phyloP scores from a whole-genome alignment of 495 filamentous ascomycete genomes.

The Halenospora varia region DNA sequence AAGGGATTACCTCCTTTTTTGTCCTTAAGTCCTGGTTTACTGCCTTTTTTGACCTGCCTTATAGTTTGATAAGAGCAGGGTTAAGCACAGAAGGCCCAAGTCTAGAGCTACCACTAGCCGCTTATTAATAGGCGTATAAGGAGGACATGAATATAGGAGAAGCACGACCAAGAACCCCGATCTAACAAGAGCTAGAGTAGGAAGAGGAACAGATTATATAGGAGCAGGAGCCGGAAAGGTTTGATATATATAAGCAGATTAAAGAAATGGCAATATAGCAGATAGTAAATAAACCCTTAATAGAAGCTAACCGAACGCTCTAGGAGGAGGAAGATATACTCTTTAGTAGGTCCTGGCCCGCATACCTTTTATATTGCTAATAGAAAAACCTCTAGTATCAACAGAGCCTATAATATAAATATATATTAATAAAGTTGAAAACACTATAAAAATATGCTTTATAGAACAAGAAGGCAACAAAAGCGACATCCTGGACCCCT shows the following conservation, averaged over 20 bases:
- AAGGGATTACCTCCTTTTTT: slow-evolving; percentile 14
- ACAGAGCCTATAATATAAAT: neutral
- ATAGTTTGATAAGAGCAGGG: neutral
- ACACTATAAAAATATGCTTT: slow-evolving; percentile 4
- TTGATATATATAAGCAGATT: slow-evolving; percentile 1
- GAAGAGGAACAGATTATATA: neutral
- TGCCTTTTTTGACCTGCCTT: neutral
- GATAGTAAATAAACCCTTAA: neutral
- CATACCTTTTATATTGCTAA: neutral
- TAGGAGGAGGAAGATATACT: neutral
- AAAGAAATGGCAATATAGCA: slow-evolving; percentile 3
- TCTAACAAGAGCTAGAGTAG: neutral
- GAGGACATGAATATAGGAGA: neutral
- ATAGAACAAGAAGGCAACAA: neutral
- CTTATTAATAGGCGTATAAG: neutral
- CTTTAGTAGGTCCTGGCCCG: slow-evolving; percentile 1
- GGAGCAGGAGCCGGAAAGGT: neutral
- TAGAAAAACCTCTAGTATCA: neutral
- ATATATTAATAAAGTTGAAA: neutral
- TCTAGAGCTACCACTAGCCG: neutral
- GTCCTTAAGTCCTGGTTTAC: slow-evolving; percentile 13
- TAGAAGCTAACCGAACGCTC: neutral
- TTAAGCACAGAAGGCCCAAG: neutral
- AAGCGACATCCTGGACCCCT: slow-evolving; percentile 1
- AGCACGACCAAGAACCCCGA: neutral